Evolutionary conservation across 1,139 yeast genomes (phyloP), one percentile per base, ranked within the genome.

Genomic region (Waltiozyma sp.): DNA sequence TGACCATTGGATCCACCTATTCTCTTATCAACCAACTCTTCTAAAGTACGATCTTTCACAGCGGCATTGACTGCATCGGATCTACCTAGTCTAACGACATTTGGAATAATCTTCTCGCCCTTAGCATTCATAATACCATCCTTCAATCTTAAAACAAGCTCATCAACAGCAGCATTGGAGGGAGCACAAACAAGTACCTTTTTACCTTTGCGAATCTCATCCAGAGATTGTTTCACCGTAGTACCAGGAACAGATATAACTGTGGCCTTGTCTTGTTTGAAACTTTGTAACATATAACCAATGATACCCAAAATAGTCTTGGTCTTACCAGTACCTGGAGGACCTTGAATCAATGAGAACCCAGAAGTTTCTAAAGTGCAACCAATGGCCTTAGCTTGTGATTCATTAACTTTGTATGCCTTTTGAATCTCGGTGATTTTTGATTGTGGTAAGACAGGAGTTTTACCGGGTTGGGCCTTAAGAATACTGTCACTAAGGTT

Each of bases 81-180:
- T 46, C 96, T 68, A 40, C 99, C 98, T 38, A 93, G 65, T 54
- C 98, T 76, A n/a, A 93, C 95, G 13, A 91, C 74, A 36, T 71
- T 73, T 1, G 96, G 95, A 2, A 64, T 63, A 50, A 78, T 73
- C 1, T 57, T 53, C n/a, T 66, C 64, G 1, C 95, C 95, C 21
- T 67, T 64, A 3, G 73, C 61, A 46, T 75, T 73, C 40, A 64
- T 62, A 3, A 89, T 79, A 2, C 96, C 96, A 28, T 69, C 71
- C 51, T 84, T 78, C 47, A 93, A 66, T 60, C 99, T 80, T 19
- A 89, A 55, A n/a, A 89, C 94, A 51, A 93, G 70, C 58, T 93
- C 98, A 65, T 93, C 99, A 8, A 93, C 96, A 10, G 99, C 99
- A 0, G 99, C 99, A 65, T 93, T 93, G 60, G 96, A 87, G 3